Base-by-base conservation (phyloP, 495 filamentous ascomycete species). In the Cercophora sp. region DNA sequence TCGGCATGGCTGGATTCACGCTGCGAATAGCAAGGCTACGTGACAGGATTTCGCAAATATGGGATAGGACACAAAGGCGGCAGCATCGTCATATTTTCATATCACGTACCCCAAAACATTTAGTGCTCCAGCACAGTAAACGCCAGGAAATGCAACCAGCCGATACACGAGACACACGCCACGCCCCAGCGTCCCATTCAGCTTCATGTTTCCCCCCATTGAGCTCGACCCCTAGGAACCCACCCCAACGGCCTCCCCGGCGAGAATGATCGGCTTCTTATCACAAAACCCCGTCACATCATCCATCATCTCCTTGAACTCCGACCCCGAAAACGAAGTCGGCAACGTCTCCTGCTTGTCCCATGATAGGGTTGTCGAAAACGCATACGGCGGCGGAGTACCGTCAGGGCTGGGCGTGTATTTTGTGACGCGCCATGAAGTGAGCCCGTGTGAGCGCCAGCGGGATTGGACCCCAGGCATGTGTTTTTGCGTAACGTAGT, bases 241-340 rank as follows among this genome's bases (percentile, higher is more conserved):
- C 43, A 6, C 31, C 13, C 26, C 43, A 10, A 31, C 24, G 3
- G 22, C 16, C 26, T 46, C 24, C 0, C 43, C 43, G n/a, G 31
- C 23, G 3, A 31, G 22, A 8, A 46, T 46, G n/a, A 46, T 24
- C 8, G 43, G 43, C 43, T 46, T 15, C 43, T 46, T 46, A 15
- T 46, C 13, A 26, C 43, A 29, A n/a, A 46, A 46, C n/a, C 24
- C 18, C 3, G 13, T 46, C 15, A 46, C 25, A 8, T 46, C 43
- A 9, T 46, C 43, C 43, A 31, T 46, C 13, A 46, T 27, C 8
- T 11, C 25, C n/a, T 46, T 16, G 43, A 46, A 9, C 15, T 46
- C 43, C 24, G n/a, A n/a, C n/a, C n/a, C 43, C 43, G 22, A 16
- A 0, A 27, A 15, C 8, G 23, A 15, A 0, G 15, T 31, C 4